A percentile compares a stretch with the other conserved stretches of the same genome.
These are phyloP conservation scores for Penicillium maclennaniae DNA, from an alignment of 495 filamentous ascomycete genomes.

Conservation along the genomic window DNA sequence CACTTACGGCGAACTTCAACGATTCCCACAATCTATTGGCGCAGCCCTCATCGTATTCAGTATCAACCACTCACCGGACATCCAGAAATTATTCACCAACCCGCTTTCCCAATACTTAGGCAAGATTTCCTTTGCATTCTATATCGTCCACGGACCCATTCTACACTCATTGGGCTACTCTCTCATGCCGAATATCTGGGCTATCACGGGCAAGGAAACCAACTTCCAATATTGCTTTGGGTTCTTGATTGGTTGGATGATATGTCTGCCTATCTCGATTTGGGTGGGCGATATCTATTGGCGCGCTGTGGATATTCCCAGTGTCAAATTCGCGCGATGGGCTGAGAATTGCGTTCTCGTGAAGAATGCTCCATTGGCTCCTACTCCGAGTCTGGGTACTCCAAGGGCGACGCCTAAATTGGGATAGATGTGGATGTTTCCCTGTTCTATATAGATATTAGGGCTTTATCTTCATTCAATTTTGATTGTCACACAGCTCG, in stretches of 20 bases:
- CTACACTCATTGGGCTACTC: constrained; percentile 47
- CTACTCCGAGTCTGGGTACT: constrained; percentile 2
- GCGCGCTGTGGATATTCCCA: constrained; percentile 54
- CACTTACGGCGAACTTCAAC: constrained; percentile 41
- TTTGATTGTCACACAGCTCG: too few species aligned
- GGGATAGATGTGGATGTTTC: neutral
- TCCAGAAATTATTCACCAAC: constrained; percentile 54
- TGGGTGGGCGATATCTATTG: constrained; percentile 59
- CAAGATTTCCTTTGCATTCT: constrained; percentile 59
- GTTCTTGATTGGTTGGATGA: constrained; percentile 46
- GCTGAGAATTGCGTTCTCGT: constrained; percentile 41
- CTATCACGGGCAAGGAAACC: constrained; percentile 49
- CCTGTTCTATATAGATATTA: neutral
- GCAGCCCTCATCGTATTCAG: constrained; percentile 54
- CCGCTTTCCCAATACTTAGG: constrained; percentile 59
- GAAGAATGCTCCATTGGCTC: neutral
- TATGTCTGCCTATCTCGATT: constrained; percentile 50
- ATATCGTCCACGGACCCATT: constrained; percentile 61
- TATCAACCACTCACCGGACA: constrained; percentile 49
- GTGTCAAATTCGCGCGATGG: constrained; percentile 53
- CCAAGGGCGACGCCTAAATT: constrained; percentile 8
- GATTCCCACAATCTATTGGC: constrained; percentile 48
- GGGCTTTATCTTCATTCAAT: neutral
- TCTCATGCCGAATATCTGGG: constrained; percentile 52
- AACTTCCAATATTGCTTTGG: constrained; percentile 49